Evolutionary conservation across 305 asterid species (phyloP), one percentile per base, ranked within the genome.

Genomic region (Solanum hybrid): DNA sequence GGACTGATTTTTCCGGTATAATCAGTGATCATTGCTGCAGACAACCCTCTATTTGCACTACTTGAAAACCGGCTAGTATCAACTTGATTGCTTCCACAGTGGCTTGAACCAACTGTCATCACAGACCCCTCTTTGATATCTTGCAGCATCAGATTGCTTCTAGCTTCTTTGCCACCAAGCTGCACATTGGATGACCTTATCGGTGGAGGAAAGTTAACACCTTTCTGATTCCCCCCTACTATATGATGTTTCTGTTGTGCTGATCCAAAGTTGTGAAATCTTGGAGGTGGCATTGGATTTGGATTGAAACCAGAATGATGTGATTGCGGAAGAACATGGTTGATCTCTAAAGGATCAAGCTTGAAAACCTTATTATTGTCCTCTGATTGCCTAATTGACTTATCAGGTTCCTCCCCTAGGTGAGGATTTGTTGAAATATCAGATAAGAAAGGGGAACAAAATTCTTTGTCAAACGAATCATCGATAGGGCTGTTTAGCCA

Each of bases 31-130:
- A 41, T 81, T 45, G 89, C 91, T n/a, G 90, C 87, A 20, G 95
- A 89, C 10, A 88, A 22, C 14, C 79, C 89, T 87, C 89, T 88
- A 57, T 89, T 89, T 89, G 92, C 93, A 79, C 90, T 38, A 65
- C 94, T 93, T 14, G 93, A 91, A 70, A 89, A 94, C 84, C 93
- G 92, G 88, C 94, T 94, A 87, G 81, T 89, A 38, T 93, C 95
- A 32, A 94, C 93, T 78, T 94, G 98, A 87, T 96, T 94, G 94
- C 98, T 95, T 7, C 98, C 96, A 79, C 98, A 94, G 84, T 95
- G 96, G 94, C 98, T 96, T 76, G 97, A 92, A 15, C 96, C 97
- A 29, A 94, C 89, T 8, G 95, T 94, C 92, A 89, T 93, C 78
- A 83, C 92, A 6, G 96, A 95, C 80, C 91, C 89, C 91, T 94